Base-by-base conservation (phyloP, 352 stramenopile species). In the Pythium apleroticum region DNA sequence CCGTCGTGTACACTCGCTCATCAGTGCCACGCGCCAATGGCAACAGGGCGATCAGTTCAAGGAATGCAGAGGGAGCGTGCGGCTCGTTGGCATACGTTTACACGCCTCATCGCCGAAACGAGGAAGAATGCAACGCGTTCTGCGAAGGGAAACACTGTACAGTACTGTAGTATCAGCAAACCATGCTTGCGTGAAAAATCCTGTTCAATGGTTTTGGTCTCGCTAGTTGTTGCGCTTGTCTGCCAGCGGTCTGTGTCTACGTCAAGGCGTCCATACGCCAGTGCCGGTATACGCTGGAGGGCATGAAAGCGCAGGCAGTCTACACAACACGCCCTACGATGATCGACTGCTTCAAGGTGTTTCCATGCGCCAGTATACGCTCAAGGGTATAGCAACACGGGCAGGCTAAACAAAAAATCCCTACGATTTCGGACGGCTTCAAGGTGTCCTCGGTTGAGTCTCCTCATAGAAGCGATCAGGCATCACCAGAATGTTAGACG, bases 221-320 rank as follows among this genome's bases (percentile, higher is more conserved):
- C 35, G 35, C 39, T 24, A 46, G 39, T 46, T 24, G 39, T 6
- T 24, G 39, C 39, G 19, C n/a, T 50, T 5, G 6, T 27, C n/a
- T 50, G 8, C 43, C 20, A 50, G n/a, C 20, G 43, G 43, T 50
- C 43, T 50, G 43, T 50, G 43, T 27, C 43, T 48, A 48, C 25
- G 19, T 24, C 41, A 48, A 24, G 41, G 0, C 41, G 30, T 33
- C 30, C 30, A 9, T 9, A 33, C 30, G 30, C 30, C 30, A 33
- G 30, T 33, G 30, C 30, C 30, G 9, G 30, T 33, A 33, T 33
- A 33, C 30, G 4, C n/a, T n/a, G n/a, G n/a, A n/a, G n/a, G n/a
- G n/a, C n/a, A n/a, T n/a, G n/a, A n/a, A n/a, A n/a, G n/a, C n/a
- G n/a, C n/a, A n/a, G n/a, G n/a, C n/a, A n/a, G n/a, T n/a, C n/a